Evolutionary conservation across 768 basidiomycete genomes (phyloP).

Genomic region (Macrocybe gigantea): DNA sequence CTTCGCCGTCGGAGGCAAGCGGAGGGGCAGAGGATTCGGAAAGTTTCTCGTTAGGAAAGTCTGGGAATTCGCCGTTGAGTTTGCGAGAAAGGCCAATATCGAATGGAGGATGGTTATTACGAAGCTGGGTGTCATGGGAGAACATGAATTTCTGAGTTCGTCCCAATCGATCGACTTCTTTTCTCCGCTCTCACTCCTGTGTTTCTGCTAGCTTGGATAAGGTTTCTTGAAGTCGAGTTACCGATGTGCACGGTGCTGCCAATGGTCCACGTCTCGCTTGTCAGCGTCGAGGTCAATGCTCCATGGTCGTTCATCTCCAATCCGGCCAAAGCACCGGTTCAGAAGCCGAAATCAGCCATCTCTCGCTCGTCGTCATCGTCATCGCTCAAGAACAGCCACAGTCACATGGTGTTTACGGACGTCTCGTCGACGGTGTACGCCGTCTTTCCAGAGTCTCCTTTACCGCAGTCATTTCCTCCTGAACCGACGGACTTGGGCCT

Average conservation of each 20-base stretch:
- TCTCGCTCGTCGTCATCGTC: slow-evolving; percentile 16
- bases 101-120: slow-evolving; percentile 80
- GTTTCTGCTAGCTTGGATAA: slow-evolving; percentile 54
- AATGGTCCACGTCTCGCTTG: slow-evolving; percentile 53
- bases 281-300: slow-evolving; percentile 53
- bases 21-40: slow-evolving; percentile 22
- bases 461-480: slow-evolving; percentile 35
- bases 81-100: slow-evolving; percentile 59
- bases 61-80: slow-evolving; percentile 63
- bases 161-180: slow-evolving; percentile 2
- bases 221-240: slow-evolving; percentile 38
- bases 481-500: slow-evolving; percentile 28
- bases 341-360: slow-evolving; percentile 20
- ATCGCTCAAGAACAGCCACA: slow-evolving; percentile 11
- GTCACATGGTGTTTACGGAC: slow-evolving; percentile 33
- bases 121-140: slow-evolving; percentile 56
- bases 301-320: slow-evolving; percentile 52
- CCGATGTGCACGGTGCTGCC: slow-evolving; percentile 34
- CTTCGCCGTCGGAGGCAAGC: slow-evolving; percentile 6
- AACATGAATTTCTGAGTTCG: slow-evolving; percentile 63
- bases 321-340: slow-evolving; percentile 10
- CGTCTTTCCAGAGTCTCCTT: slow-evolving; percentile 33
- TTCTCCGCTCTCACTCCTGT: slow-evolving; percentile 1
- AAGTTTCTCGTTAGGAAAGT: slow-evolving; percentile 50
- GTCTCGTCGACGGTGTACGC: slow-evolving; percentile 46